Evolutionary conservation across 2,329 filamentous ascomycete genomes (phyloP), one percentile per base, ranked within the genome.

Genomic region (Coniochaeta sp.): DNA sequence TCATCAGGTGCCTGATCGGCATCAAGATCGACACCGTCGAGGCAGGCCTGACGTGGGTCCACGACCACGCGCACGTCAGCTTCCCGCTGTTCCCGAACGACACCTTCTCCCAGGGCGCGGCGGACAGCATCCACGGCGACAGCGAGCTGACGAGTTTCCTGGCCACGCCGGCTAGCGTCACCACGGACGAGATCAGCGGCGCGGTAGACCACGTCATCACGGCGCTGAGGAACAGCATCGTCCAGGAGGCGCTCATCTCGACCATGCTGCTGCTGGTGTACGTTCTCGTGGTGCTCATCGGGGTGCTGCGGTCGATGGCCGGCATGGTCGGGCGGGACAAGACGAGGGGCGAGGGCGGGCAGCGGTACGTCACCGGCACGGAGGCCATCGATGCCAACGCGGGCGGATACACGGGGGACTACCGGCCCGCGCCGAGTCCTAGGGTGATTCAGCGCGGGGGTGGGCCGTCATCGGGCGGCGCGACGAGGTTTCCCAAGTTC

Each of bases 1-100:
- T 97, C 36, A 82, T 97, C 64, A 84, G 90, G 70, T 98, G 95
- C 70, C 80, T 98, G n/a, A 85, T 98, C 64, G 86, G 88, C 8
- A 81, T 96, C 69, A 98, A 98, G 78, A 82, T 98, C 64, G 86
- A 90, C 65, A 84, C 87, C 24, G 85, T 99, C 65, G 86, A 98
- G 72, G 88, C 89, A 69, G 95, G 89, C 14, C 81, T 98, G n/a
- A 96, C 90, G 0, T 99, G 93, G 93, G 89, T 96, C 12, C 85
- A 90, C 68, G 88, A 98, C 66, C 79, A 98, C 71, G 91, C 95
- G 3, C 84, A 95, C 63, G 82, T 99, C 67, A 79, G 85, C 62
- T 89, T 99, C 67, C 95, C 95, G 0, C 75, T 84, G 59, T 86
- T 98, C 62, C 80, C 85, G 28, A 88, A 90, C 67, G 83, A 96